Evolutionary conservation across 2,329 filamentous ascomycete species (phyloP).

Genomic region (Delphinella strobiligena): DNA sequence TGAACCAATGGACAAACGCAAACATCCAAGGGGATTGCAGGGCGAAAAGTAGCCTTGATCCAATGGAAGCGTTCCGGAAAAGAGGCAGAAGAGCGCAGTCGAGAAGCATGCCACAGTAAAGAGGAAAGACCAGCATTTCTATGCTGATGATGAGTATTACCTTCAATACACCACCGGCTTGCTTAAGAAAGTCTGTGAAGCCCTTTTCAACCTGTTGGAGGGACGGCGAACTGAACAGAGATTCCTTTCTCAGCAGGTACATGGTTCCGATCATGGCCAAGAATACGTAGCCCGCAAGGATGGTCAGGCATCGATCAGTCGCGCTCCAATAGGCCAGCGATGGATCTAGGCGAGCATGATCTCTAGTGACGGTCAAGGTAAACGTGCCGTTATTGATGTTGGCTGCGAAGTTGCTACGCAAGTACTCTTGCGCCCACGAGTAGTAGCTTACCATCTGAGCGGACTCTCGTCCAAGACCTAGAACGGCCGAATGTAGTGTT

Average conservation of each 20-base stretch:
- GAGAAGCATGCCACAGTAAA: constrained; percentile 87
- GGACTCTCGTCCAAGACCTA: not conserved
- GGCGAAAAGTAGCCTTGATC: constrained; percentile 68
- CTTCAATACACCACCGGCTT: constrained; percentile 94
- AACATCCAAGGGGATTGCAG: constrained; percentile 72
- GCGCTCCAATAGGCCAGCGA: constrained; percentile 31
- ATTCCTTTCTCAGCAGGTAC: constrained; percentile 63
- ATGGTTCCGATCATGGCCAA: constrained; percentile 62
- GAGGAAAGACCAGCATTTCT: constrained; percentile 93
- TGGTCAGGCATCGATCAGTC: constrained; percentile 54
- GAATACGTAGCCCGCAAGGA: constrained; percentile 68
- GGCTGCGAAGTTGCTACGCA: not conserved
- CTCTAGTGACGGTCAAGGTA: constrained; percentile 7
- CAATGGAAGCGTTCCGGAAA: constrained; percentile 69
- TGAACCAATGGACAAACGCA: constrained; percentile 96
- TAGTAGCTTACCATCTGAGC: not conserved
- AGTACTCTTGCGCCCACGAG: not conserved
- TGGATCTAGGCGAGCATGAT: constrained; percentile 21
- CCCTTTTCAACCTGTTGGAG: constrained; percentile 55
- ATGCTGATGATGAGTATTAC: constrained; percentile 98
- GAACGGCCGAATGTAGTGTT: not conserved
- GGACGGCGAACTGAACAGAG: constrained; percentile 50
- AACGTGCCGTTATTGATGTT: constrained; percentile 7
- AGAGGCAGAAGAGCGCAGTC: constrained; percentile 81
- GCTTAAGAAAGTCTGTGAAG: constrained; percentile 71